Percentiles rank a stretch among this genome's conserved stretches.
phyloP scores from a whole-genome alignment of 139 green algal species.

The Coelastrella sp. region DNA sequence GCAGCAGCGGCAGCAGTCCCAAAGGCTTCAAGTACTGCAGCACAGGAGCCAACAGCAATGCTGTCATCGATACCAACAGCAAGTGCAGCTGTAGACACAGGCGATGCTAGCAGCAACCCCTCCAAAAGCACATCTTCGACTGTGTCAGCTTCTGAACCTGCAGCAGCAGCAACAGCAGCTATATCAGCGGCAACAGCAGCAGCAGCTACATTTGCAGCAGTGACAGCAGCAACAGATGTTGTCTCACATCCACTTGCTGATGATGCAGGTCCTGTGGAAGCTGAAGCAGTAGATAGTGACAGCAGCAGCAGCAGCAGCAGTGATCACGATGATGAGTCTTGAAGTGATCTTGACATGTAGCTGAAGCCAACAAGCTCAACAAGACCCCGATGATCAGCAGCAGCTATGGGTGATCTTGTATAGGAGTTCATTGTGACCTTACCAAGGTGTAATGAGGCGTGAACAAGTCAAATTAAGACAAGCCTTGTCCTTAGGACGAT shows the following conservation, averaged over 20 bases:
- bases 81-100: neutral
- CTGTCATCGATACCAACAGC: neutral
- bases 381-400: too few relatives aligned
- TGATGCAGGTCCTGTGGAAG: neutral
- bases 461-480: too few relatives aligned
- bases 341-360: too few relatives aligned
- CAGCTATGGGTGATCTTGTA: too few relatives aligned
- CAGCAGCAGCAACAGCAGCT: neutral
- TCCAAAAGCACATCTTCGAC: too few relatives aligned
- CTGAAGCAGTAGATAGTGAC: neutral
- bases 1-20: neutral
- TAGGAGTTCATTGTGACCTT: too few relatives aligned
- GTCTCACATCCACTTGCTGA: neutral
- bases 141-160: neutral
- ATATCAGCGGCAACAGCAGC: neutral
- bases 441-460: too few relatives aligned
- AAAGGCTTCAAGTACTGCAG: neutral
- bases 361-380: neutral
- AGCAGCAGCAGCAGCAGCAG: neutral
- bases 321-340: too few relatives aligned
- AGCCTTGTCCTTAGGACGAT: too few relatives aligned
- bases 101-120: too few relatives aligned
- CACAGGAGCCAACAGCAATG: neutral
- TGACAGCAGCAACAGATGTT: neutral
- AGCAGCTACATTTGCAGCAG: conserved; percentile 10